These are phyloP conservation scores for Hamamelis virginiana DNA, from an alignment of 164 flowering plant species.

Conservation along the genomic window DNA sequence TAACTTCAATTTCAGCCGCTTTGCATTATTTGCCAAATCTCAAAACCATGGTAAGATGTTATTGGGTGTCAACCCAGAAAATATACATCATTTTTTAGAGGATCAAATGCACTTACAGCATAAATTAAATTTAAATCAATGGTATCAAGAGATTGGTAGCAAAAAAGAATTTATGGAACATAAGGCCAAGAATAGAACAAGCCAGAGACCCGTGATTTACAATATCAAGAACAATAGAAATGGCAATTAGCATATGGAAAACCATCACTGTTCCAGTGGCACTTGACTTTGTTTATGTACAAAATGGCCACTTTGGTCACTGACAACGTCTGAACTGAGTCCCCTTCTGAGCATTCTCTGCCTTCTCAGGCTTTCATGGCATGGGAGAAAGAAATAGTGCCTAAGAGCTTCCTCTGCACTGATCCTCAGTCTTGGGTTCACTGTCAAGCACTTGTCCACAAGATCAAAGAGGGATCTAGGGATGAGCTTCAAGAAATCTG, in stretches of 20 bases:
- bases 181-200: no score
- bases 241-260: not conserved
- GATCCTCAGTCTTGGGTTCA: slow-evolving; percentile 82
- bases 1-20: no score
- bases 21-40: no score
- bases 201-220: no score
- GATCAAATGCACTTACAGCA: no score
- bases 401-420: slow-evolving; percentile 83
- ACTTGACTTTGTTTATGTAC: slow-evolving; percentile 1
- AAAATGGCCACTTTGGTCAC: not conserved
- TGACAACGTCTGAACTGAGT: not conserved
- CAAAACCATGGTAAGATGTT: no score
- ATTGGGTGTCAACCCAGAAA: no score
- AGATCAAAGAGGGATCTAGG: slow-evolving; percentile 77
- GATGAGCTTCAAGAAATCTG: slow-evolving; percentile 47
- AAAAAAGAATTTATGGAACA: no score
- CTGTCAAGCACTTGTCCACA: slow-evolving; percentile 85
- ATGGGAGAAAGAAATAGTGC: slow-evolving; percentile 72
- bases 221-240: no score
- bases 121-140: no score
- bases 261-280: not conserved
- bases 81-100: no score
- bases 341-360: slow-evolving; percentile 42
- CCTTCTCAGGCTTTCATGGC: slow-evolving; percentile 51
- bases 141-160: no score